These are phyloP conservation scores for Neofusicoccum parvum DNA, from an alignment of 2,329 filamentous ascomycete genomes.

Conservation along the genomic window DNA sequence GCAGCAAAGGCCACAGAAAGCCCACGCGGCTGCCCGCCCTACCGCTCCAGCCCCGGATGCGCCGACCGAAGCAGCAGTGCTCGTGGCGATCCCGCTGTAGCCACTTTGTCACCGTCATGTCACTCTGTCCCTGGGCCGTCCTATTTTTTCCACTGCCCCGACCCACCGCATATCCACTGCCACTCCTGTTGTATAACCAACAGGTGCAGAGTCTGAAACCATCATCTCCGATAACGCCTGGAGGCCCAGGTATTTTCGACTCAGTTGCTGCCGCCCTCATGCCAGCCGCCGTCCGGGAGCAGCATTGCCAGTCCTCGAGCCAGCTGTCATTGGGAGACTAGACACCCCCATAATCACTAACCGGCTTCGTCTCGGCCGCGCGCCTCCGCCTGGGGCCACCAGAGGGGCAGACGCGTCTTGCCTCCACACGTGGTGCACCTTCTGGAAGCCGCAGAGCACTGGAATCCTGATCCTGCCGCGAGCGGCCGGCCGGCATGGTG, in stretches of 20 bases:
- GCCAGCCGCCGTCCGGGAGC: not conserved
- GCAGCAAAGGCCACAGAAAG: not conserved
- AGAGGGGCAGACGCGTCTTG: too few species aligned
- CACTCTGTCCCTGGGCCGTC: not conserved
- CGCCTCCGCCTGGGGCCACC: slow-evolving; percentile 3
- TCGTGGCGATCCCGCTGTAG: not conserved
- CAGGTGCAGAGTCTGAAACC: slow-evolving; percentile 16
- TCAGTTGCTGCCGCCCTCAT: not conserved
- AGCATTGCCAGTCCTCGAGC: not conserved
- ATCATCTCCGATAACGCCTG: slow-evolving; percentile 19
- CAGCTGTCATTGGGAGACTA: not conserved
- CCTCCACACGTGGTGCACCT: not conserved
- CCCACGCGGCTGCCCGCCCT: not conserved
- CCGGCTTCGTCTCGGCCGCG: slow-evolving; percentile 13
- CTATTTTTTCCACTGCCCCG: slow-evolving; percentile 5
- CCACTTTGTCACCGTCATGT: not conserved
- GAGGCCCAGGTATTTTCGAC: not conserved
- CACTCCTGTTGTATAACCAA: slow-evolving; percentile 17
- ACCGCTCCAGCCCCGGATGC: not conserved
- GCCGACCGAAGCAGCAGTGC: not conserved
- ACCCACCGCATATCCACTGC: slow-evolving; percentile 17
- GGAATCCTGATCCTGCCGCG: not conserved
- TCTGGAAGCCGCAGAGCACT: not conserved
- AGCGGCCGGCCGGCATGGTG: not conserved
- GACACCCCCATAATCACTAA: not conserved